Percentiles rank a stretch among this genome's conserved stretches.
These are phyloP conservation scores for Mycena kentingensis DNA, from an alignment of 768 basidiomycete genomes.

Conservation along the genomic window DNA sequence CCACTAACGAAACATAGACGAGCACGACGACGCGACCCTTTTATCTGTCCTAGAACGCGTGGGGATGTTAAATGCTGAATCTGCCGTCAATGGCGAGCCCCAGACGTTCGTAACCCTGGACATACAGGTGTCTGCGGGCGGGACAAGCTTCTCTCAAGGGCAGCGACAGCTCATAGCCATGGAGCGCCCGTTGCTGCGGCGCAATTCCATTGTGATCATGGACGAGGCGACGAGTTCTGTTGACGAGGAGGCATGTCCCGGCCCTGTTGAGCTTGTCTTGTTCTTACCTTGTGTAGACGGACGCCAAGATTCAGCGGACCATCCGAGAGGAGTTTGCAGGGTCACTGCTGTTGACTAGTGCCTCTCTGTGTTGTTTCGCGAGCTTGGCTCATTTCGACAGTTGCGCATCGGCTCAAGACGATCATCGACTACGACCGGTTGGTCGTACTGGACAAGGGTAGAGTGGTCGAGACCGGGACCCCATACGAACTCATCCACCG, in stretches of 20 bases:
- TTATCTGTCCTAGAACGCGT: conserved; percentile 79
- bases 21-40: conserved; percentile 78
- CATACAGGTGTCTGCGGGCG: conserved; percentile 82
- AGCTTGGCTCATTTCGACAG: conserved; percentile 20
- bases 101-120: conserved; percentile 66
- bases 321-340: too few relatives aligned
- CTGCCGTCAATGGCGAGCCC: conserved; percentile 54
- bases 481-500: conserved; percentile 51
- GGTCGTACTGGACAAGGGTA: conserved; percentile 56
- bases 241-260: too few relatives aligned
- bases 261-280: too few relatives aligned
- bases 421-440: conserved; percentile 61
- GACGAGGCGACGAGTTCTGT: conserved; percentile 88
- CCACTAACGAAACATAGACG: conserved; percentile 39
- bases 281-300: too few relatives aligned
- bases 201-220: conserved; percentile 72
- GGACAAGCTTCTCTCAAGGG: conserved; percentile 90
- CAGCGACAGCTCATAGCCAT: conserved; percentile 87
- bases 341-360: too few relatives aligned
- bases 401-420: conserved; percentile 49
- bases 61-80: too few relatives aligned
- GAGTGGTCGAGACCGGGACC: conserved; percentile 52
- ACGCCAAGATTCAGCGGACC: too few relatives aligned
- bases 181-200: conserved; percentile 76
- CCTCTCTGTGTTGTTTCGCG: too few relatives aligned